These are phyloP conservation scores for Neonectria neomacrospora DNA, from an alignment of 2,329 filamentous ascomycete genomes.

Conservation along the genomic window DNA sequence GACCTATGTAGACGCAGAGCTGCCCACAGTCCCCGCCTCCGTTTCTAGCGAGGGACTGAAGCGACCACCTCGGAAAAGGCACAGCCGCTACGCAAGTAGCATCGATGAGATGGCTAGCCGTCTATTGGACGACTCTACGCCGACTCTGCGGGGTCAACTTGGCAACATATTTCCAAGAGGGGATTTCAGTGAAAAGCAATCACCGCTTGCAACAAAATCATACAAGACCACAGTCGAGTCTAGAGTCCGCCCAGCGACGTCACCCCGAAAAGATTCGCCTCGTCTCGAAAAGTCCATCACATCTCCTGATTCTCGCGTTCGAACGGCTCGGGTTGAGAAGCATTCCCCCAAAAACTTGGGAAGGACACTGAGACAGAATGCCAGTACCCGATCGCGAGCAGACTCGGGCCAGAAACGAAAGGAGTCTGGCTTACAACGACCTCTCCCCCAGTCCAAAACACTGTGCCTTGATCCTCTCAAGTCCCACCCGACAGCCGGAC, in stretches of 20 bases:
- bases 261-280: slow-evolving; percentile 25
- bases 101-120: slow-evolving; percentile 48
- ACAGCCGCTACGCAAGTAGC: slow-evolving; percentile 15
- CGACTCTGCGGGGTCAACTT: slow-evolving; percentile 16
- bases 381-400: slow-evolving; percentile 24
- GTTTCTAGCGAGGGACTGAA: slow-evolving; percentile 14
- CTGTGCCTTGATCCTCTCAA: slow-evolving; percentile 35
- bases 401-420: slow-evolving; percentile 29
- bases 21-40: neutral
- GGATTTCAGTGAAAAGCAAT: neutral
- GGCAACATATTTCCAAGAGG: neutral
- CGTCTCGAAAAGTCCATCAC: slow-evolving; percentile 18
- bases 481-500: slow-evolving; percentile 29
- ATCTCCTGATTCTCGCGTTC: slow-evolving; percentile 7
- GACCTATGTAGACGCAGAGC: slow-evolving; percentile 12
- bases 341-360: slow-evolving; percentile 19
- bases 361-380: slow-evolving; percentile 28
- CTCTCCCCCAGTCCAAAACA: slow-evolving; percentile 26
- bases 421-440: slow-evolving; percentile 29
- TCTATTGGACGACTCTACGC: slow-evolving; percentile 42
- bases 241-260: slow-evolving; percentile 11
- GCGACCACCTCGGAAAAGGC: slow-evolving; percentile 27
- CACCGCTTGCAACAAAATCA: neutral
- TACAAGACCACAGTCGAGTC: slow-evolving; percentile 10
- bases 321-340: slow-evolving; percentile 27